Conservation (phyloP, 257 asterid species). For the Lycium ferocissimum region DNA sequence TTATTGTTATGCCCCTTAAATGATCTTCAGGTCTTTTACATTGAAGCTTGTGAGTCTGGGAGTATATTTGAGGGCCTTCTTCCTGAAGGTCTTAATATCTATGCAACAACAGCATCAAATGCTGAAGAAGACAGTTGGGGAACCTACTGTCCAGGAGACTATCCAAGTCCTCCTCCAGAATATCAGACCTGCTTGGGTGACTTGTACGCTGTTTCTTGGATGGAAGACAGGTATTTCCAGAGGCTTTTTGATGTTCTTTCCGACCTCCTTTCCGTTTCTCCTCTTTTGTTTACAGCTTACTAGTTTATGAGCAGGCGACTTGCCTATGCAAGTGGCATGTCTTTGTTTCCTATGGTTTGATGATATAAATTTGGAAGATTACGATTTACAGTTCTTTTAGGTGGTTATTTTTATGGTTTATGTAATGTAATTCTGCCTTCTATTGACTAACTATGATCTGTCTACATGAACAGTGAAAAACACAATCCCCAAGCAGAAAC, state of each 20-base stretch:
- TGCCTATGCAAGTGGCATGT: neutral
- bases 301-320: neutral
- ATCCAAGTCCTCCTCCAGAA: slow-evolving; percentile 85
- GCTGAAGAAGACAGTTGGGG: slow-evolving; percentile 97
- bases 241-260: neutral
- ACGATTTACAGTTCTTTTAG: neutral
- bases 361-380: neutral
- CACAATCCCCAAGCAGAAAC: slow-evolving; percentile 82
- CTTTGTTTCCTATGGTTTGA: neutral
- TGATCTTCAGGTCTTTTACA: slow-evolving; percentile 69
- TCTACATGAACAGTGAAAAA: slow-evolving; percentile 61
- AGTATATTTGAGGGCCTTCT: slow-evolving; percentile 95
- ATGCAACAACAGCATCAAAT: slow-evolving; percentile 95
- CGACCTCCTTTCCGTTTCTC: neutral
- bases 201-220: slow-evolving; percentile 91
- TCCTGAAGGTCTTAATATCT: slow-evolving; percentile 78
- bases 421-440: neutral
- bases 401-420: neutral
- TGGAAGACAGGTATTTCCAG: slow-evolving; percentile 79
- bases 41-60: slow-evolving; percentile 96
- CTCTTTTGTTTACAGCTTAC: neutral
- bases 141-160: slow-evolving; percentile 94
- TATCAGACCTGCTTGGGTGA: slow-evolving; percentile 96
- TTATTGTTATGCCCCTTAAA: neutral
- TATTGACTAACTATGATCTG: slow-evolving; percentile 15